Evolutionary conservation across 257 asterid genomes (phyloP).

Genomic region (Penstemon newberryi): DNA sequence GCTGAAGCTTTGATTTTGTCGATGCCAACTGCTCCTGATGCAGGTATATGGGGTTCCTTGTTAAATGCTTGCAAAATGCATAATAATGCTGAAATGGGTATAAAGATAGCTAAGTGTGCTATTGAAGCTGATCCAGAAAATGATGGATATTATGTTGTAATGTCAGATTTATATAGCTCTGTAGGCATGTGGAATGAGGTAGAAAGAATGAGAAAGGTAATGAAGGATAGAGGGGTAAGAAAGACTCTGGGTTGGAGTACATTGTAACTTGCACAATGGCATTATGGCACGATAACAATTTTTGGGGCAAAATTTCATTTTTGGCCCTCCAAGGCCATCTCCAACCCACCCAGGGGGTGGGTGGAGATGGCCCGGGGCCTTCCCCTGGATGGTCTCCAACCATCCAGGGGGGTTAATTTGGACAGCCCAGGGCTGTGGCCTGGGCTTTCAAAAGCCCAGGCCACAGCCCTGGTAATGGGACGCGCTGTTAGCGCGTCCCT

Average conservation of each 20-base stretch:
- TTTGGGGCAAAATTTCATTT: background rate
- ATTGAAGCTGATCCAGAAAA: slow-evolving; percentile 74
- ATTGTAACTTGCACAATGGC: slow-evolving; percentile 34
- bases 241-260: slow-evolving; percentile 82
- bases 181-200: slow-evolving; percentile 77
- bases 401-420: too few relatives aligned
- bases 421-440: too few relatives aligned
- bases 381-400: too few relatives aligned
- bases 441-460: too few relatives aligned
- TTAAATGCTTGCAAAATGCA: slow-evolving; percentile 72
- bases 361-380: too few relatives aligned
- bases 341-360: too few relatives aligned
- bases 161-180: slow-evolving; percentile 67
- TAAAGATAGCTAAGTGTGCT: slow-evolving; percentile 71
- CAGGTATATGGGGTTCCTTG: slow-evolving; percentile 75
- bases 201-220: slow-evolving; percentile 48
- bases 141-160: slow-evolving; percentile 65
- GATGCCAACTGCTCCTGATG: slow-evolving; percentile 72
- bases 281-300: background rate
- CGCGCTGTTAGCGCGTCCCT: too few relatives aligned
- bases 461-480: too few relatives aligned
- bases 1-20: slow-evolving; percentile 65
- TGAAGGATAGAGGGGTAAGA: slow-evolving; percentile 60
- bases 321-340: too few relatives aligned
- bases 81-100: slow-evolving; percentile 55